These are phyloP conservation scores for Colletotrichum sp. DNA, from an alignment of 2,329 filamentous ascomycete species.

Conservation along the genomic window DNA sequence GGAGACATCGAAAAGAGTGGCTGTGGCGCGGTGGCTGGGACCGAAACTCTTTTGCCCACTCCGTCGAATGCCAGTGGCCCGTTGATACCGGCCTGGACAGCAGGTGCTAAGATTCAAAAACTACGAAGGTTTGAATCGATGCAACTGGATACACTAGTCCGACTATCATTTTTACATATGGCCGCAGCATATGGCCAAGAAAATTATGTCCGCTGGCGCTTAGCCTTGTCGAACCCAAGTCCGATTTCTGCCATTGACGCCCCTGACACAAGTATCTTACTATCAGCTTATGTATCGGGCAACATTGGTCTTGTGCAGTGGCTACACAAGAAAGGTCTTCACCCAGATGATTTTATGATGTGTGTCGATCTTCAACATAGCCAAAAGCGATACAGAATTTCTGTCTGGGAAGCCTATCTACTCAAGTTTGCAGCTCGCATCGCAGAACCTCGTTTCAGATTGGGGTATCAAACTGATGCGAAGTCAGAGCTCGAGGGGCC, in stretches of 20 bases:
- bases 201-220: not conserved
- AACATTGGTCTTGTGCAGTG: not conserved
- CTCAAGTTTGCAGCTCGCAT: accelerated
- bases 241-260: accelerated
- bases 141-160: not conserved
- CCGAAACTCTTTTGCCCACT: accelerated
- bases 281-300: not conserved
- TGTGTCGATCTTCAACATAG: not conserved
- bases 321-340: not conserved
- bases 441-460: not conserved
- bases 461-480: too few relatives aligned
- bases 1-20: not conserved
- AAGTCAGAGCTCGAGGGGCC: not conserved
- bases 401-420: not conserved
- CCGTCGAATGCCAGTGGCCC: not conserved
- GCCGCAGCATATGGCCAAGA: not conserved
- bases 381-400: not conserved
- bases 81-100: not conserved
- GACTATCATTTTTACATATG: not conserved
- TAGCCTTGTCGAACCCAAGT: not conserved
- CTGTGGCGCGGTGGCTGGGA: not conserved
- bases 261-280: accelerated
- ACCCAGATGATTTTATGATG: not conserved
- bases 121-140: too few relatives aligned
- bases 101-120: too few relatives aligned